Evolutionary conservation across 2,329 filamentous ascomycete genomes (phyloP).

Genomic region (Fusarium solani-melongenae): DNA sequence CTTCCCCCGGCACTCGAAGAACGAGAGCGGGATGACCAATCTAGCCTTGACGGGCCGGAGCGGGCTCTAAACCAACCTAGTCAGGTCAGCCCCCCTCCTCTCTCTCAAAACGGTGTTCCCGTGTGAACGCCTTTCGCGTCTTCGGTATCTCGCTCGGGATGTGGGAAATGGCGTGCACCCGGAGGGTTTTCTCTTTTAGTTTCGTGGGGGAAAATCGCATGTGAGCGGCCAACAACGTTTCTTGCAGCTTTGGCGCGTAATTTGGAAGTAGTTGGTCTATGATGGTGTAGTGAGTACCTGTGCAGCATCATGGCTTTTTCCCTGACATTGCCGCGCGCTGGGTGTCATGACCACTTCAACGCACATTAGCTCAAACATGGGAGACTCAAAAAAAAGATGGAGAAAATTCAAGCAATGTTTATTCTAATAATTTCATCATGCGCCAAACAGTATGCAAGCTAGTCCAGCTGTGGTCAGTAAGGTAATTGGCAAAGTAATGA

Average conservation of each 20-base stretch:
- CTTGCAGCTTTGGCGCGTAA: background rate
- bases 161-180: background rate
- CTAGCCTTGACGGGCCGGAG: background rate
- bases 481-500: conserved; percentile 3
- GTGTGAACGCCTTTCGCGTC: background rate
- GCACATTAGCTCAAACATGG: background rate
- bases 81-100: background rate
- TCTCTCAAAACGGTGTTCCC: background rate
- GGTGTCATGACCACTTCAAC: background rate
- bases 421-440: conserved; percentile 34
- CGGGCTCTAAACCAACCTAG: background rate
- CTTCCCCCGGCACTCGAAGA: background rate
- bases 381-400: background rate
- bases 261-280: background rate
- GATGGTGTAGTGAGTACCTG: background rate
- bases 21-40: background rate
- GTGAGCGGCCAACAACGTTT: conserved; percentile 5
- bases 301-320: background rate
- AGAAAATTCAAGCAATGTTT: background rate
- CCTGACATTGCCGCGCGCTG: background rate
- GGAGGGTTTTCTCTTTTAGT: background rate
- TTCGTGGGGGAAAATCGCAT: background rate
- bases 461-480: conserved; percentile 22
- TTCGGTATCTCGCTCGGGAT: background rate
- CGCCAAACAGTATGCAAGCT: conserved; percentile 41